Evolutionary conservation across 192 early-diverging fungal genomes (phyloP), one percentile per base, ranked within the genome.

Genomic region (Dimargaris xerosporica): DNA sequence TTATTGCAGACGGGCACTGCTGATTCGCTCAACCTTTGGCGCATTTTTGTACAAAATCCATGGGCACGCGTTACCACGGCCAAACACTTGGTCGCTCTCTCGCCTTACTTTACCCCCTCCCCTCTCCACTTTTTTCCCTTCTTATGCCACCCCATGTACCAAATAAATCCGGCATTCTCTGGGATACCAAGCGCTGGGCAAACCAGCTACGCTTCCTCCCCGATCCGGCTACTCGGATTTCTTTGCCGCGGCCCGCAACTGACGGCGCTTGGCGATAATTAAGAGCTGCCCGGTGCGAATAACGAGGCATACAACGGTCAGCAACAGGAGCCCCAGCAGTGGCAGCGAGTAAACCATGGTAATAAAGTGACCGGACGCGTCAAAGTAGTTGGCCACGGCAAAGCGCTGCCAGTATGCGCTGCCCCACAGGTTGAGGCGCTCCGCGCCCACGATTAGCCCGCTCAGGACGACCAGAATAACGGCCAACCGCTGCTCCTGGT

Each of bases 341-440:
- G 54, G 54, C 16, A 56, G 54, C 6, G 54, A 56, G 34, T 56
- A 56, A n/a, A 56, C 54, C 28, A 56, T 9, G 54, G 54, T 34
- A 7, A 56, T 34, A 34, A 56, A 56, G 54, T 56, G 54, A 1
- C 54, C 54, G 28, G n/a, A 0, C 5, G 30, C 17, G n/a, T 56
- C 23, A 29, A 56, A 56, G 28, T 56, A 56, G 16, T 56, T 34
- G 28, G 54, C 19, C 6, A 17, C 10, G 30, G 54, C n/a, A 34
- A 56, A 56, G 29, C 7, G 54, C 28, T n/a, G 54, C 54, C 54
- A 56, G 54, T 56, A 29, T 10, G 23, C 23, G 15, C 30, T 19
- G 28, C 54, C 54, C 28, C n/a, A 34, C 4, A 15, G 29, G 54
- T 56, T 56, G 19, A 56, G 54, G 34, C 17, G 30, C 2, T n/a